Conservation (phyloP, 495 filamentous ascomycete genomes). For the Xylaria sp. region DNA sequence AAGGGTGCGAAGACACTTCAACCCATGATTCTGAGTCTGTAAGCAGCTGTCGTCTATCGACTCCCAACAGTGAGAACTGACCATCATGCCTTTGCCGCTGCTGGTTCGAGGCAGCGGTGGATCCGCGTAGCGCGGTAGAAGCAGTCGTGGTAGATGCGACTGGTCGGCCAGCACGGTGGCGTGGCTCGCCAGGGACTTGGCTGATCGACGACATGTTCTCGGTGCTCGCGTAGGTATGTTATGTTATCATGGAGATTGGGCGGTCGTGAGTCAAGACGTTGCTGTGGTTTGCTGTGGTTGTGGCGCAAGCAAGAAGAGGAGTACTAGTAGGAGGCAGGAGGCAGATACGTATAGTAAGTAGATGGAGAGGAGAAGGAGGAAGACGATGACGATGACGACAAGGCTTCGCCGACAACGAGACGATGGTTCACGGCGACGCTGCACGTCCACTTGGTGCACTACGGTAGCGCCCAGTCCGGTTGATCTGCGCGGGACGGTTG, state of each 20-base stretch:
- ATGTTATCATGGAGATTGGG: background rate
- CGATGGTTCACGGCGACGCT: background rate
- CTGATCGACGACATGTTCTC: conserved; percentile 16
- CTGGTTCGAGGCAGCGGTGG: conserved; percentile 28
- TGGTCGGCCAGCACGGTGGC: conserved; percentile 2
- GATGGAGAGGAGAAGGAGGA: background rate
- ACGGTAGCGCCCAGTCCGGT: conserved; percentile 1
- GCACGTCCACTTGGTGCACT: background rate
- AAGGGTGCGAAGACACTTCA: conserved; percentile 91
- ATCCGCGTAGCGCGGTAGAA: conserved; percentile 1
- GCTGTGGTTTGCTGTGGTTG: background rate
- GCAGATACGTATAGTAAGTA: no score
- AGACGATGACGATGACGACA: background rate
- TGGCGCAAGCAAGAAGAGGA: background rate
- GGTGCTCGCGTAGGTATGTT: background rate
- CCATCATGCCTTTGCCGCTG: conserved; percentile 41
- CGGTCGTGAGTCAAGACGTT: background rate
- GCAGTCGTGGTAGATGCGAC: background rate
- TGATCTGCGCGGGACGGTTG: conserved; percentile 7
- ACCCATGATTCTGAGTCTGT: conserved; percentile 86
- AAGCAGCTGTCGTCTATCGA: conserved; percentile 25
- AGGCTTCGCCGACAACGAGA: background rate
- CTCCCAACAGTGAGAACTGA: conserved; percentile 29
- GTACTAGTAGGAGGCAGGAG: background rate
- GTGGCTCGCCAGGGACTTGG: conserved; percentile 20